Evolutionary conservation across 805 yeast species (phyloP).

Genomic region (Maudiozyma saulgeensis): DNA sequence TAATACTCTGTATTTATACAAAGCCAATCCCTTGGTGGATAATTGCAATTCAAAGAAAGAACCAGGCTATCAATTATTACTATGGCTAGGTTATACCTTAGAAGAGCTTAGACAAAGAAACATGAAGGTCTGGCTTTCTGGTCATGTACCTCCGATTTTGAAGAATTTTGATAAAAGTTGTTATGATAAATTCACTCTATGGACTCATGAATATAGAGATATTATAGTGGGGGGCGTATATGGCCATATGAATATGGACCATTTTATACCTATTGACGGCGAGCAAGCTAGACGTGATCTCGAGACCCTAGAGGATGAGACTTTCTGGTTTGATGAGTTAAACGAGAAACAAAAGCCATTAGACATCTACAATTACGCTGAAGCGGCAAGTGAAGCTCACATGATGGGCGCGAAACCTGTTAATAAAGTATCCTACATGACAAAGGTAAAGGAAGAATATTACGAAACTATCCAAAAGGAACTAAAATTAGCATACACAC

Average conservation of each 20-base stretch:
- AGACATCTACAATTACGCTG: constrained; percentile 14
- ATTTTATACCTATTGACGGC: constrained; percentile 69
- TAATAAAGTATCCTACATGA: constrained; percentile 58
- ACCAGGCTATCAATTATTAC: constrained; percentile 69
- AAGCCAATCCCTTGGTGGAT: constrained; percentile 73
- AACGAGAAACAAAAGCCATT: not conserved
- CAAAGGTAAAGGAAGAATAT: constrained; percentile 40
- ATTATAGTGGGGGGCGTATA: constrained; percentile 73
- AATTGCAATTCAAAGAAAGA: constrained; percentile 62
- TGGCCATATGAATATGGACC: constrained; percentile 89
- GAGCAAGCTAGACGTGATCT: constrained; percentile 48
- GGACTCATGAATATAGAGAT: constrained; percentile 79
- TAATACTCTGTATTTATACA: constrained; percentile 67
- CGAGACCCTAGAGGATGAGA: constrained; percentile 16
- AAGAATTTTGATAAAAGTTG: constrained; percentile 70
- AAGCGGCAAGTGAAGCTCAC: constrained; percentile 30
- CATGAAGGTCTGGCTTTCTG: constrained; percentile 80
- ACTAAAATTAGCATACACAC: constrained; percentile 8
- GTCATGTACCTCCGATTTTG: constrained; percentile 82
- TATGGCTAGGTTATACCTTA: constrained; percentile 69
- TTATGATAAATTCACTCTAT: constrained; percentile 62
- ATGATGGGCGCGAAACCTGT: constrained; percentile 56
- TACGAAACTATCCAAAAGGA: constrained; percentile 40
- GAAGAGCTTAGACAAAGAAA: constrained; percentile 62
- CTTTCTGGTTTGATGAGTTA: constrained; percentile 10